Conservation (phyloP, 2,329 filamentous ascomycete species). For the Arthrobotrys sphaeroides region DNA sequence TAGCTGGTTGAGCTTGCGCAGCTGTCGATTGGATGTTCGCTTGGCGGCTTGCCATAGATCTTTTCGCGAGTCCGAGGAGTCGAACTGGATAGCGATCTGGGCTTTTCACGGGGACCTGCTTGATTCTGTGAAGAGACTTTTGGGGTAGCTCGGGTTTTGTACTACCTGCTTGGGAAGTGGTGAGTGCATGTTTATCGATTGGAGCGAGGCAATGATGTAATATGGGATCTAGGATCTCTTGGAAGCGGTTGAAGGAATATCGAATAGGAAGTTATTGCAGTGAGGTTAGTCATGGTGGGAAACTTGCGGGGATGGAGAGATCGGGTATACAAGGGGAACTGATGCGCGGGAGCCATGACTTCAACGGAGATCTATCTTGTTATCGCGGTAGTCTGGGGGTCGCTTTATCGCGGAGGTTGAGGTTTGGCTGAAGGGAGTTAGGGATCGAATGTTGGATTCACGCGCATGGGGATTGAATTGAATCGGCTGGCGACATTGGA, state of each 20-base stretch:
- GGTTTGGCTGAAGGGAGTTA: background rate
- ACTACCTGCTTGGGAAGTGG: conserved; percentile 1
- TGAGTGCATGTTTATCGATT: conserved; percentile 13
- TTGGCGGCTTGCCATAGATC: background rate
- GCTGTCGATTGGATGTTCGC: background rate
- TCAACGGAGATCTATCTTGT: conserved; percentile 3
- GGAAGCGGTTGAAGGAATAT: background rate
- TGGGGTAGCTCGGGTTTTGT: background rate
- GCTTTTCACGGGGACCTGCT: background rate
- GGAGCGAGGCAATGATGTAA: conserved; percentile 6
- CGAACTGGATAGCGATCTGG: background rate
- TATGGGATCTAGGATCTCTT: background rate
- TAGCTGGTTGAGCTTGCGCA: too few species aligned
- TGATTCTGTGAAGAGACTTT: background rate
- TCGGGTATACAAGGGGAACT: conserved; percentile 1
- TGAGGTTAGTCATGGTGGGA: background rate
- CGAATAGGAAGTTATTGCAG: conserved; percentile 11
- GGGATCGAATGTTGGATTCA: conserved; percentile 4
- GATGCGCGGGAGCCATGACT: conserved; percentile 1
- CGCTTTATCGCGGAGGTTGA: background rate
- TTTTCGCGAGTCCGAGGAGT: background rate
- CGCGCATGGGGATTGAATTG: background rate
- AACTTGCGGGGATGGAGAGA: background rate
- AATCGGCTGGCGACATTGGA: background rate
- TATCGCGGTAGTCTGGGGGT: too few species aligned